Conservation (phyloP, 2,329 filamentous ascomycete species). For the Corynespora cassiicola region DNA sequence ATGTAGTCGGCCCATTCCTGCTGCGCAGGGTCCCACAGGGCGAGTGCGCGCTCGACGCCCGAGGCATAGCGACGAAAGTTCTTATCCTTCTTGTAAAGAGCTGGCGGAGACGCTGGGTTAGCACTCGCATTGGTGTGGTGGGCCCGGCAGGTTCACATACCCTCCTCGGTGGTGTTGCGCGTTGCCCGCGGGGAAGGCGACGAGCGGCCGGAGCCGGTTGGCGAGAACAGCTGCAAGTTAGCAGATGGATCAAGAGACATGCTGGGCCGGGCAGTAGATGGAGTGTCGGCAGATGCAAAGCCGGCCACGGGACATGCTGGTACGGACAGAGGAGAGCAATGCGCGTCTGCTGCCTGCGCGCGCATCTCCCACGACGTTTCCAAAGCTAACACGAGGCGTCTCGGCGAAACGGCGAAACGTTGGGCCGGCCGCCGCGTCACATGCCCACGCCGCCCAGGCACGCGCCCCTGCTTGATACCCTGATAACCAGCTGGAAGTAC, state of each 20-base stretch:
- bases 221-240: conserved; percentile 61
- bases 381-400: conserved; percentile 26
- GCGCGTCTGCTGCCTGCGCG: conserved; percentile 23
- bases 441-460: conserved; percentile 24
- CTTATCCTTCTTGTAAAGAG: conserved; percentile 68
- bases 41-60: conserved; percentile 83
- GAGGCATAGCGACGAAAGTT: conserved; percentile 86
- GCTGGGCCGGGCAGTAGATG: conserved; percentile 28
- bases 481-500: no score
- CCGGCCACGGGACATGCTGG: conserved; percentile 37
- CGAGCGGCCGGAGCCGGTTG: conserved; percentile 82
- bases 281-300: conserved; percentile 20
- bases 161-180: conserved; percentile 78
- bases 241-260: conserved; percentile 48
- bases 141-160: conserved; percentile 58
- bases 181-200: conserved; percentile 78
- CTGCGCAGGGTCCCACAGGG: conserved; percentile 88
- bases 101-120: conserved; percentile 50
- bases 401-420: conserved; percentile 16
- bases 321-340: conserved; percentile 8
- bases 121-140: conserved; percentile 6
- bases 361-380: conserved; percentile 17
- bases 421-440: conserved; percentile 19
- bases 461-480: no score
- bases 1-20: conserved; percentile 99